Evolutionary conservation across 352 stramenopile species (phyloP).

Genomic region (Blastocystis sp.): DNA sequence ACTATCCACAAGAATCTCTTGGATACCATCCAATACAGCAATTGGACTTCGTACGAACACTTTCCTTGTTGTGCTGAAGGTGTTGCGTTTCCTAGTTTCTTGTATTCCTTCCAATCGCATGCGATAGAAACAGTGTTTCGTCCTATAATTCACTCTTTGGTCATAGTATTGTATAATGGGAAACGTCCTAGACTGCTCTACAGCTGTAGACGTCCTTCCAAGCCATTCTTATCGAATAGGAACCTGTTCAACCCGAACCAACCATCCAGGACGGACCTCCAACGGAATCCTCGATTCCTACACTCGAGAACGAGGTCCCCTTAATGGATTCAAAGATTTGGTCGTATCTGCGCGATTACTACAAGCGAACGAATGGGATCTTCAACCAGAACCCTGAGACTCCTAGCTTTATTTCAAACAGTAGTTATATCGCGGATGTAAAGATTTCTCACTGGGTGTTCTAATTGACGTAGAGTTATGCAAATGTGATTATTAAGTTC

Average conservation of each 20-base stretch:
- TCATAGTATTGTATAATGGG: conserved; percentile 38
- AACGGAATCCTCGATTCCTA: neutral
- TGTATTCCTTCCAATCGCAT: too few relatives aligned
- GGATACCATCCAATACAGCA: too few relatives aligned
- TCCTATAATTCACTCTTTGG: too few relatives aligned
- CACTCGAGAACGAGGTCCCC: conserved; percentile 30
- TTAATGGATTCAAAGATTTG: conserved; percentile 55
- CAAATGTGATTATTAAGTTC: conserved; percentile 55
- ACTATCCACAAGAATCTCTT: too few relatives aligned
- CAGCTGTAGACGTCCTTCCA: neutral
- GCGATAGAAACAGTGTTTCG: too few relatives aligned
- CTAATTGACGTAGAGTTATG: conserved; percentile 53
- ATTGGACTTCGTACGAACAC: too few relatives aligned
- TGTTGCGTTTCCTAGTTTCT: too few relatives aligned
- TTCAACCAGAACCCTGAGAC: conserved; percentile 44
- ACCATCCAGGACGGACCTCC: conserved; percentile 52
- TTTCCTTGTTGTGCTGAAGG: too few relatives aligned
- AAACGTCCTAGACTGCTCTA: conserved; percentile 56
- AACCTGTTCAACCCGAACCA: conserved; percentile 24
- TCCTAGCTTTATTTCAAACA: conserved; percentile 55
- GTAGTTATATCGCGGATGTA: conserved; percentile 53
- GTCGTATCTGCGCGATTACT: conserved; percentile 55
- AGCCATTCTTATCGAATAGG: neutral
- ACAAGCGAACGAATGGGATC: conserved; percentile 44
- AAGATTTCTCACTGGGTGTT: neutral